phyloP scores from a whole-genome alignment of 225 moss, liverwort and hornwort species.

The Antitrichia curtipendula region DNA sequence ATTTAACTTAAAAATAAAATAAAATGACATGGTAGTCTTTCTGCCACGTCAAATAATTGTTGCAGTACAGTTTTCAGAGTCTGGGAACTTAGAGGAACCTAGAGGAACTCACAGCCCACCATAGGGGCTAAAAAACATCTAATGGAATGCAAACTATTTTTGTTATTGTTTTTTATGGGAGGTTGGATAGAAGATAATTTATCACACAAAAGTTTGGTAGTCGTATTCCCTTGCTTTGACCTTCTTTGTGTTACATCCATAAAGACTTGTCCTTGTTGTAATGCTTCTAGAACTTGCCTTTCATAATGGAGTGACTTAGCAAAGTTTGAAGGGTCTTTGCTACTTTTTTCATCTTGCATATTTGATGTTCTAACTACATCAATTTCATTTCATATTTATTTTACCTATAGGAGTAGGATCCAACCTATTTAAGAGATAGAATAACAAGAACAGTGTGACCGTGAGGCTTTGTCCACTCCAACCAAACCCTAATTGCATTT shows the following conservation, averaged over 20 bases:
- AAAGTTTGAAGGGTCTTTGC: conserved; percentile 20
- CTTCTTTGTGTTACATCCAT: conserved; percentile 14
- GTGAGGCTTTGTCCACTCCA: too few relatives aligned
- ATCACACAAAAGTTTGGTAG: conserved; percentile 18
- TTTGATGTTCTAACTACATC: not conserved
- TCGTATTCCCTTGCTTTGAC: conserved; percentile 8
- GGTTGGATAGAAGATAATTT: conserved; percentile 39
- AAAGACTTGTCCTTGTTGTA: conserved; percentile 1
- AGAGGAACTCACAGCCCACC: too few relatives aligned
- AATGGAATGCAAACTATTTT: conserved; percentile 15
- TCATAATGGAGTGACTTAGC: conserved; percentile 18
- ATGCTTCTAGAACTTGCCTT: conserved; percentile 24
- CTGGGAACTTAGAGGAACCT: too few relatives aligned
- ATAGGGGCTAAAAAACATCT: too few relatives aligned
- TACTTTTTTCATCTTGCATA: conserved; percentile 45
- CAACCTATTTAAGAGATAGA: not conserved
- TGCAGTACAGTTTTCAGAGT: too few relatives aligned
- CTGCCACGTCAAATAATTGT: too few relatives aligned
- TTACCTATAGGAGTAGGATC: not conserved
- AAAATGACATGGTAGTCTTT: too few relatives aligned
- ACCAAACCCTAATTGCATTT: too few relatives aligned
- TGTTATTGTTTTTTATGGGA: conserved; percentile 28
- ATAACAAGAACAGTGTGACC: too few relatives aligned
- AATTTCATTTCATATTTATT: not conserved
- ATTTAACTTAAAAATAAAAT: too few relatives aligned